phyloP scores from a whole-genome alignment of 352 stramenopile species.

The Phytophthora meadii region DNA sequence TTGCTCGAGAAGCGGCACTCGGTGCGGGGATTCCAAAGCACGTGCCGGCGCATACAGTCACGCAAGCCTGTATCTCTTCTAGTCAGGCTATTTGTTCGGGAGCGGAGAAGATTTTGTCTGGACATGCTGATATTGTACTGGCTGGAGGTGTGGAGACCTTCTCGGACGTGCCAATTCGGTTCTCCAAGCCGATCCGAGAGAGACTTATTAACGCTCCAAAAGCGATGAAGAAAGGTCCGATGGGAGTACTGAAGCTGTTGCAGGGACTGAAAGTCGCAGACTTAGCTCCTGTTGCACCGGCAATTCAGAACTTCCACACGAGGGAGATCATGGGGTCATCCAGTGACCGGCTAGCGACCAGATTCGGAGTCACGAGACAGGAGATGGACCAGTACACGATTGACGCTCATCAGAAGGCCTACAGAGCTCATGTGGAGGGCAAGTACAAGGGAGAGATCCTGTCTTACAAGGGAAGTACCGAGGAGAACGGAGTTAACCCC shows the following conservation, averaged over 20 bases:
- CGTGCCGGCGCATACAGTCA: conserved; percentile 97
- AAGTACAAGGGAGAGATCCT: conserved; percentile 94
- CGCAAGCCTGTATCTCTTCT: conserved; percentile 96
- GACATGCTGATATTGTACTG: conserved; percentile 96
- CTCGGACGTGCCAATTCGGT: conserved; percentile 97
- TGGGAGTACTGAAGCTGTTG: conserved; percentile 91
- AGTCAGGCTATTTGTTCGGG: conserved; percentile 95
- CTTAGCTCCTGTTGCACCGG: conserved; percentile 93
- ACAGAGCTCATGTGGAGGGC: conserved; percentile 95
- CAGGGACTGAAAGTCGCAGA: conserved; percentile 95
- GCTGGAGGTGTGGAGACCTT: conserved; percentile 97
- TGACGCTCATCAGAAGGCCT: conserved; percentile 93
- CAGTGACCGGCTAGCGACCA: conserved; percentile 93
- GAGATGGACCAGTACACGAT: conserved; percentile 98
- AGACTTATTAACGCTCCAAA: conserved; percentile 90
- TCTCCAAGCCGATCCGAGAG: conserved; percentile 89
- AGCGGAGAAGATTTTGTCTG: conserved; percentile 96
- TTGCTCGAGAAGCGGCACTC: conserved; percentile 95
- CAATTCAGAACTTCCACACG: conserved; percentile 99
- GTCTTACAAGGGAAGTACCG: conserved; percentile 94
- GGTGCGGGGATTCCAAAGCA: conserved; percentile 95
- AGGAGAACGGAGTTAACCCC: conserved; percentile 98
- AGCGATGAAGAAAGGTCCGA: conserved; percentile 95
- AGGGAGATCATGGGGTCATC: conserved; percentile 99
- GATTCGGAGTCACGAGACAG: conserved; percentile 95